Evolutionary conservation across 139 green algal species (phyloP).

Genomic region (Chlamydomonas eustigma): DNA sequence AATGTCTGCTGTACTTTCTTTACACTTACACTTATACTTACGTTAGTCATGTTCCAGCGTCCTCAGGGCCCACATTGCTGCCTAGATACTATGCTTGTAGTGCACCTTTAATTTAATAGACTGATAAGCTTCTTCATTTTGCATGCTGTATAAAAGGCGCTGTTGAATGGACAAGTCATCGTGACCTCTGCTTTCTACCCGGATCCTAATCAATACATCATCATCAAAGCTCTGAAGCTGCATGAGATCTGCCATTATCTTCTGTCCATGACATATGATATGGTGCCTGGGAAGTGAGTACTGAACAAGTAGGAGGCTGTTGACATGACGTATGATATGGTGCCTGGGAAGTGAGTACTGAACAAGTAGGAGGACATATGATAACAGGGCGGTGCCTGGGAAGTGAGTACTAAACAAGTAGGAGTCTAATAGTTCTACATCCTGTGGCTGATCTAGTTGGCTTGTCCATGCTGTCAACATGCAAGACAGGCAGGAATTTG

Average conservation of each 20-base stretch:
- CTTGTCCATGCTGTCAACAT: background rate
- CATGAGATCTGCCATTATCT: conserved; percentile 1
- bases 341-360: background rate
- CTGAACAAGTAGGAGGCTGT: too few relatives aligned
- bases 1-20: too few relatives aligned
- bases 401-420: too few relatives aligned
- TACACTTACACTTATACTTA: too few relatives aligned
- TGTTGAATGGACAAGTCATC: background rate
- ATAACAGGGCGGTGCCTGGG: background rate
- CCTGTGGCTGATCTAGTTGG: background rate
- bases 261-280: conserved; percentile 6
- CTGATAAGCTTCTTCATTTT: background rate
- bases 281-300: background rate
- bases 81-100: too few relatives aligned
- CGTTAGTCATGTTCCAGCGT: too few relatives aligned
- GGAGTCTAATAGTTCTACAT: too few relatives aligned
- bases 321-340: conserved; percentile 8
- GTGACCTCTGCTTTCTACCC: conserved; percentile 9
- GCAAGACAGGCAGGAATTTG: too few relatives aligned
- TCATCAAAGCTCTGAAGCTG: background rate
- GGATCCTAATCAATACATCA: conserved; percentile 1
- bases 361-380: too few relatives aligned
- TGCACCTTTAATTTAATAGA: background rate
- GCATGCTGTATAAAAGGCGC: background rate
- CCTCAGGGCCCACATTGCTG: too few relatives aligned